A percentile compares a stretch with the other conserved stretches of the same genome.
Conservation (phyloP, 2,329 filamentous ascomycete species). For the Samsoniella hepiali region DNA sequence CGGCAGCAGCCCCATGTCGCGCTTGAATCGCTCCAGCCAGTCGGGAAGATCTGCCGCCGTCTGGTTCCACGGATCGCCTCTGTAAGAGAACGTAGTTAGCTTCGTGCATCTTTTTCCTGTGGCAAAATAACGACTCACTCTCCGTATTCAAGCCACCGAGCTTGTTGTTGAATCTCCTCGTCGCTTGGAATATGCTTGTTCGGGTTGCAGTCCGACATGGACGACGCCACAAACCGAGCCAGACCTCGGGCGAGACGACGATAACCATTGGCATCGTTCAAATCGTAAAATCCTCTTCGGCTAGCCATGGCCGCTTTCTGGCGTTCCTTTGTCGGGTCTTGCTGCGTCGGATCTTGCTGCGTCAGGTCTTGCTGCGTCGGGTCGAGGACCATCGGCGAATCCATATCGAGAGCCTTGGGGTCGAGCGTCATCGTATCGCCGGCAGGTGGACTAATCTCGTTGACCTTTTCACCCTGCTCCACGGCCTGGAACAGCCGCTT, state of each 20-base stretch:
- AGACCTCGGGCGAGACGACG: conserved; percentile 54
- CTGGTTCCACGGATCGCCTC: conserved; percentile 62
- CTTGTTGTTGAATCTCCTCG: conserved; percentile 59
- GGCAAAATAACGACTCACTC: conserved; percentile 43
- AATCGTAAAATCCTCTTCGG: conserved; percentile 56
- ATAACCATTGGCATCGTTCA: conserved; percentile 59
- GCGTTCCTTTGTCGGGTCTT: conserved; percentile 59
- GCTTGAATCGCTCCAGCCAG: conserved; percentile 62
- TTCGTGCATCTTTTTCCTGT: conserved; percentile 21
- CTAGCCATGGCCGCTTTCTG: conserved; percentile 48
- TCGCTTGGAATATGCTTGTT: conserved; percentile 57
- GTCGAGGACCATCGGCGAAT: background rate
- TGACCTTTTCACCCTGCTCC: background rate
- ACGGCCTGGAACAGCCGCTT: conserved; percentile 41
- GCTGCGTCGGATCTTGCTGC: conserved; percentile 42
- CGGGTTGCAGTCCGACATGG: conserved; percentile 58
- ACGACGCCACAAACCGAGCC: conserved; percentile 48
- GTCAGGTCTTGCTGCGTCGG: conserved; percentile 50
- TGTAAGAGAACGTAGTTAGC: conserved; percentile 25
- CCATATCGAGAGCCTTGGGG: background rate
- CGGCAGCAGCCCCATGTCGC: conserved; percentile 42
- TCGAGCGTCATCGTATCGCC: background rate
- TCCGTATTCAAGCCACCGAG: conserved; percentile 60
- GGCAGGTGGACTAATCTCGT: background rate
- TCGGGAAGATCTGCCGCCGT: conserved; percentile 61